Percentiles rank a stretch among this genome's conserved stretches.
Conservation (phyloP, 805 yeast species). For the Schwanniomyces occidentalis region DNA sequence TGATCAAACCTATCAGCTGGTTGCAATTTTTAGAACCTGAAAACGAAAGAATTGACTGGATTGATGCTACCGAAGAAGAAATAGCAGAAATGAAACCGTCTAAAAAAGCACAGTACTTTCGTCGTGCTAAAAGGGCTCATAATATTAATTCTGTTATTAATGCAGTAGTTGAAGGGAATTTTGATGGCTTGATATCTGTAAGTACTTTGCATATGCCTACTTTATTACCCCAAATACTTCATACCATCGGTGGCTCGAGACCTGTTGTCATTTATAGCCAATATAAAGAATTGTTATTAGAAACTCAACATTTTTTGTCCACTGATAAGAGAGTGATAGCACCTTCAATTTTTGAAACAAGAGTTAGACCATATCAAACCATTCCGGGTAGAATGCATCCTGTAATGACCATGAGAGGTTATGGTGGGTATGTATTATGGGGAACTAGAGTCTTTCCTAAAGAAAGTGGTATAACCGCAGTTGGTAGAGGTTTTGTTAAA, state of each 20-base stretch:
- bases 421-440: constrained; percentile 84
- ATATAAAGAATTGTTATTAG: constrained; percentile 76
- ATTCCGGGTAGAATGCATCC: constrained; percentile 95
- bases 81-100: constrained; percentile 55
- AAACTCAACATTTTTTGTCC: constrained; percentile 66
- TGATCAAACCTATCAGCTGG: constrained; percentile 71
- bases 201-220: constrained; percentile 71
- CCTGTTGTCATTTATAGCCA: constrained; percentile 83
- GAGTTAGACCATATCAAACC: constrained; percentile 87
- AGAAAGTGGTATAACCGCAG: constrained; percentile 58
- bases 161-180: constrained; percentile 50
- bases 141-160: constrained; percentile 52
- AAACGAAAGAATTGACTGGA: constrained; percentile 47
- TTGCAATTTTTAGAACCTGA: constrained; percentile 85
- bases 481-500: constrained; percentile 62
- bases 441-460: constrained; percentile 79
- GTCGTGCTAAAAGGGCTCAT: constrained; percentile 59
- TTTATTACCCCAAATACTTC: constrained; percentile 60
- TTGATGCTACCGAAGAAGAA: constrained; percentile 51
- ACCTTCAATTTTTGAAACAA: constrained; percentile 78
- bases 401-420: constrained; percentile 87
- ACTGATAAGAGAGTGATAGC: constrained; percentile 73
- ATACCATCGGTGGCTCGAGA: constrained; percentile 77
- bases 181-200: constrained; percentile 75
- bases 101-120: constrained; percentile 64